Conservation (phyloP, 2,329 filamentous ascomycete species). For the Dryadomyces sulphureus region DNA sequence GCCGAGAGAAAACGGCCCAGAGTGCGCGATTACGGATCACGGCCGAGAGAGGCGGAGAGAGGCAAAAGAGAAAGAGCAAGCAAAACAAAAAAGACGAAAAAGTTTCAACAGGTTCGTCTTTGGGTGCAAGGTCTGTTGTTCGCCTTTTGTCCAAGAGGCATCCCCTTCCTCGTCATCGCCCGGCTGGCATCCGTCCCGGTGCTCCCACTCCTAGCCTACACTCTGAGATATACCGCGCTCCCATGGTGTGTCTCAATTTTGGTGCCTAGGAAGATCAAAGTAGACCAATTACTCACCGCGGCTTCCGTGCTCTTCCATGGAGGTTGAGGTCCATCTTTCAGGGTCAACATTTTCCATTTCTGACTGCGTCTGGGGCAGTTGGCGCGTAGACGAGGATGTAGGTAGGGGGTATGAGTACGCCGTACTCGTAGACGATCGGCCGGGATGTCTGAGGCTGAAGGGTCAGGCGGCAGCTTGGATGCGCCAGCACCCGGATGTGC, state of each 20-base stretch:
- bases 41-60: conserved; percentile 3
- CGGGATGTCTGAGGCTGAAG: too few relatives aligned
- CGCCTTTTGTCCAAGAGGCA: too few relatives aligned
- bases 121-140: background rate
- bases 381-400: too few relatives aligned
- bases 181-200: background rate
- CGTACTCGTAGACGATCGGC: too few relatives aligned
- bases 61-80: conserved; percentile 3
- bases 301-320: conserved; percentile 37
- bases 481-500: too few relatives aligned
- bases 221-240: conserved; percentile 59
- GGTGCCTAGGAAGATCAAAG: conserved; percentile 59
- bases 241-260: conserved; percentile 74
- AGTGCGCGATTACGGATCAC: background rate
- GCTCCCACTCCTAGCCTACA: conserved; percentile 51
- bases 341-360: conserved; percentile 37
- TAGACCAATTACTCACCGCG: conserved; percentile 56
- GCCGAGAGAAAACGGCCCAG: conserved; percentile 15
- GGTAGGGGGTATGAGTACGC: too few relatives aligned
- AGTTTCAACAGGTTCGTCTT: conserved; percentile 4
- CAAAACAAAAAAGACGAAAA: conserved; percentile 9
- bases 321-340: conserved; percentile 55
- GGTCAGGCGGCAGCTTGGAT: too few relatives aligned
- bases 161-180: too few relatives aligned
- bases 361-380: too few relatives aligned